Evolutionary conservation across 768 basidiomycete species (phyloP), one percentile per base, ranked within the genome.

Genomic region (Mycena rebaudengoi): DNA sequence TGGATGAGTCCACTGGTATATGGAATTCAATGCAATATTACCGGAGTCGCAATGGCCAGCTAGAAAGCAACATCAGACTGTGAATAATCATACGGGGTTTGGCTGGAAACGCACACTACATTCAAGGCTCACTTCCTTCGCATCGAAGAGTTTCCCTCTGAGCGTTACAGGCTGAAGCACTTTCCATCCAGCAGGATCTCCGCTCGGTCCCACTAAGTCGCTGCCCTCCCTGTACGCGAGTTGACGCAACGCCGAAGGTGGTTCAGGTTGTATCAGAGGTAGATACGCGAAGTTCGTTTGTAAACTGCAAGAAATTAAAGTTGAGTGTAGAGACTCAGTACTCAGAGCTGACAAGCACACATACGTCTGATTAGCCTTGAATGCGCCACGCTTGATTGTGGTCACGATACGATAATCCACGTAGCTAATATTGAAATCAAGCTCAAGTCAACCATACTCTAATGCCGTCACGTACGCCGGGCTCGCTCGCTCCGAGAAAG

Each of bases 321-420:
- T 45, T 45, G 18, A 45, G 8, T 32, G 28, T 7, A 23, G 26
- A 29, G 51, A n/a, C n/a, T n/a, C n/a, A n/a, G n/a, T n/a, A n/a
- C n/a, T n/a, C n/a, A 18, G 28, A 35, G 20, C 21, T 33, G 13
- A 30, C n/a, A 12, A 26, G 49, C 37, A 39, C 44, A 71, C 78
- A 48, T 56, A 88, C 87, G 75, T 81, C 58, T 85, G 80, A 67
- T 88, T 83, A 3, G 83, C 79, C 65, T 77, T 82, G 58, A 89
- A 72, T 18, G 79, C 72, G 1, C 82, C 78, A 21, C 85, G 81
- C 67, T 80, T 83, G 30, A 88, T 71, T 1, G 80, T 87, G 25
- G 85, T 83, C 14, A 80, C 70, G 8, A 87, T 67, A 67, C 79
- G 82, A 70, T 88, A 89, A 59, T 88, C 86, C 53, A 88, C 78